Evolutionary conservation across 331 rosid genomes (phyloP), one percentile per base, ranked within the genome.

Genomic region (Rhamnella rubrinervis): DNA sequence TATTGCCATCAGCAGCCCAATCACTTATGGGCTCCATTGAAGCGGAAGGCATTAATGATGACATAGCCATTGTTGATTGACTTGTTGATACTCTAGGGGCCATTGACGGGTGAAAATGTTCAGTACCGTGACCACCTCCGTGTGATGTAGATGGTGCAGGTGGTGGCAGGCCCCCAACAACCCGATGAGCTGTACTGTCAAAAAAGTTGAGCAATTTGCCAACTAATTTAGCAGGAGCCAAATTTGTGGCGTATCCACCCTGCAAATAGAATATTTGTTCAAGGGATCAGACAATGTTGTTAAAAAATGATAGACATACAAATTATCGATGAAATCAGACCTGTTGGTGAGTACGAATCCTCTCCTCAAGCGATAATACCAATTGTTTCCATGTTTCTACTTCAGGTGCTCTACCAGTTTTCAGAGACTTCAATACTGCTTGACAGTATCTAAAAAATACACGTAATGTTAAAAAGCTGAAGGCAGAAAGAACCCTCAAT

Each of bases 161-260:
- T n/a, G 98, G 98, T 8, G 97, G 96, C 40, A 86, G 72, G 68
- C 97, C 95, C 37, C 98, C 97, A 65, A 93, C 97, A 73, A 93
- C 98, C 66, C 92, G 89, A 80, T 93, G 95, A 26, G 98, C 97
- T 11, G 98, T 93, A 71, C 85, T 88, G 78, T 93, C 97, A 77
- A 93, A 81, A 77, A 93, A 85, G 81, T 93, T 87, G 40, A 88
- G 96, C 78, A 93, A 78, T 78, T 91, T 93, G 65, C 95, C 97
- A 2, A 88, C 97, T 77, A 93, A 72, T 68, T 92, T 92, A 70
- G 80, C 87, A 8, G 96, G 90, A 82, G 88, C 98, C 76, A 87
- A 71, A 85, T 90, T 88, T 44, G 87, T 76, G 46, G 93, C 80
- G 66, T 88, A 93, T 73, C 97, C 97, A 60, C 97, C 96, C 98